Evolutionary conservation across 192 early-diverging fungal genomes (phyloP).

Genomic region (Coemansia sp.): DNA sequence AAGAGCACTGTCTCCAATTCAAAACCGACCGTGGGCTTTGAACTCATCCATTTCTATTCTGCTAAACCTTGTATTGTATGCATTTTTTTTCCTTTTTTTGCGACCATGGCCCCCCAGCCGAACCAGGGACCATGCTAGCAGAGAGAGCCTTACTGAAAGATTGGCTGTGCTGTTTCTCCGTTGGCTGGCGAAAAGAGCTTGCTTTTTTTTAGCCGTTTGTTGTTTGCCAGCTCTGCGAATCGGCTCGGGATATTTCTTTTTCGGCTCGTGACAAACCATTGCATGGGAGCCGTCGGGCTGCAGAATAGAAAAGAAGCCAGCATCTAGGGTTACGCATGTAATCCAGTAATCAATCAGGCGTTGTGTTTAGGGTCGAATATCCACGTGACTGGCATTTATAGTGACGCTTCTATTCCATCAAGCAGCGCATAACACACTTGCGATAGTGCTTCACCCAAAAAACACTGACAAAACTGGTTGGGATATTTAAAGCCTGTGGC

Average conservation of each 20-base stretch:
- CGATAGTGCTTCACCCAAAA: neutral
- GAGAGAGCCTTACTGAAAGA: too few species aligned
- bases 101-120: neutral
- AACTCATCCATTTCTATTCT: slow-evolving; percentile 11
- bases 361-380: neutral
- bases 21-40: slow-evolving; percentile 3
- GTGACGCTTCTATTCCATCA: too few species aligned
- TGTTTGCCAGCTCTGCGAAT: too few species aligned
- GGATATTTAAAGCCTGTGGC: neutral
- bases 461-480: neutral
- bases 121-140: slow-evolving; percentile 17
- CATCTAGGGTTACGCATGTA: too few species aligned
- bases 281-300: too few species aligned
- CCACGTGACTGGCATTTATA: neutral
- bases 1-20: slow-evolving; percentile 18
- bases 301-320: too few species aligned
- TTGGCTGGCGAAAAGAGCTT: too few species aligned
- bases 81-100: neutral
- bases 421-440: neutral
- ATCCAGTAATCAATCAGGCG: too few species aligned
- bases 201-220: too few species aligned
- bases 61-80: neutral
- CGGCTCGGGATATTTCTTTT: too few species aligned
- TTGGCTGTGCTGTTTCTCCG: too few species aligned
- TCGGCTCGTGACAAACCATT: too few species aligned